phyloP scores from a whole-genome alignment of 1,284 basidiomycete species.

The Cutaneotrichosporon mucoides region DNA sequence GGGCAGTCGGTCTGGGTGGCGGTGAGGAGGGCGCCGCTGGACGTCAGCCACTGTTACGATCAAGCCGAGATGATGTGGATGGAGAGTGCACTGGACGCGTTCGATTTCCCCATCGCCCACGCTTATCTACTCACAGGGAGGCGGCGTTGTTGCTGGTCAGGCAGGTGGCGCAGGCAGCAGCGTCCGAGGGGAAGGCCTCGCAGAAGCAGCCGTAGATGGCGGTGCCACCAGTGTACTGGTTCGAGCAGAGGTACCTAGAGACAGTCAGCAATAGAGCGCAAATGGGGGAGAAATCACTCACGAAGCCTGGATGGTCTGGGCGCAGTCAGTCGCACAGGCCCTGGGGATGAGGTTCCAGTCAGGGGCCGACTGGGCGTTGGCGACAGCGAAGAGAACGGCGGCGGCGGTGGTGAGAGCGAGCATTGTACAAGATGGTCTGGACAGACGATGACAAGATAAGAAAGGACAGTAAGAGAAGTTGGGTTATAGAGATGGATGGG shows the following conservation, averaged over 20 bases:
- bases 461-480: too few species aligned
- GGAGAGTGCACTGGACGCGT: too few species aligned
- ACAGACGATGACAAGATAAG: too few species aligned
- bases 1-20: slow-evolving; percentile 35
- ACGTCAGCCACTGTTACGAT: neutral
- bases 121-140: slow-evolving; percentile 21
- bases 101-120: too few species aligned
- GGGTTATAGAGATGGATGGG: too few species aligned
- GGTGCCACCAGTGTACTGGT: slow-evolving; percentile 24
- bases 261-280: neutral
- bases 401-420: slow-evolving; percentile 27
- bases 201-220: slow-evolving; percentile 47
- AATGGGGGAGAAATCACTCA: slow-evolving; percentile 5
- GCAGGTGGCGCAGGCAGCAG: slow-evolving; percentile 37
- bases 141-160: slow-evolving; percentile 41
- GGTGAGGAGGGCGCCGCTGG: slow-evolving; percentile 26
- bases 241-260: slow-evolving; percentile 19
- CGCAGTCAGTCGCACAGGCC: slow-evolving; percentile 37
- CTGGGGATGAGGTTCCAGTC: slow-evolving; percentile 42
- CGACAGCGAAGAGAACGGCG: slow-evolving; percentile 26
- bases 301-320: slow-evolving; percentile 34
- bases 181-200: slow-evolving; percentile 38
- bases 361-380: slow-evolving; percentile 41
- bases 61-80: neutral
- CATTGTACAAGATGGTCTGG: slow-evolving; percentile 16